phyloP scores from a whole-genome alignment of 345 rosid genomes.

The Crucihimalaya himalaica region DNA sequence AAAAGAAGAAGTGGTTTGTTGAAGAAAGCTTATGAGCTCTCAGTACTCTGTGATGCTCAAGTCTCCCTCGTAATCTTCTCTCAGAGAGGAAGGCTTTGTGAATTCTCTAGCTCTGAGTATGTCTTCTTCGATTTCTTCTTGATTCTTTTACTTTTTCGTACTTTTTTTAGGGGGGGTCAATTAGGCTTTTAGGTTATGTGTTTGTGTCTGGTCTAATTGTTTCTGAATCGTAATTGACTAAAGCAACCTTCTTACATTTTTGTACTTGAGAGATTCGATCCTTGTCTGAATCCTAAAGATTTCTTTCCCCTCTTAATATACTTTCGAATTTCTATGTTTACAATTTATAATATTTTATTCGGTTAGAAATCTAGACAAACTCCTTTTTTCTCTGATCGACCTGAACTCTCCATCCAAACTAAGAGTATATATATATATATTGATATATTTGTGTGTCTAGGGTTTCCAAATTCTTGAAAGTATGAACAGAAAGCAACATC shows the following conservation, averaged over 20 bases:
- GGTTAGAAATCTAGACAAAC: conserved; percentile 8
- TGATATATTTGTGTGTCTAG: conserved; percentile 12
- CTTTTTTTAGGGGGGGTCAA: background rate
- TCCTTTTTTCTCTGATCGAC: background rate
- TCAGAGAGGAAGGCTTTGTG: conserved; percentile 40
- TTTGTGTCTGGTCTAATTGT: conserved; percentile 29
- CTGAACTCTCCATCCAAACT: conserved; percentile 21
- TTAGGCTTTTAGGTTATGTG: conserved; percentile 15
- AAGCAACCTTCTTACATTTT: conserved; percentile 13
- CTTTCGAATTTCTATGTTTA: background rate
- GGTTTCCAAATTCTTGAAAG: conserved; percentile 38
- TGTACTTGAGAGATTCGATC: conserved; percentile 30
- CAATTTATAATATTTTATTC: background rate
- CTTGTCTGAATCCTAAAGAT: conserved; percentile 23
- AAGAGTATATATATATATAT: background rate
- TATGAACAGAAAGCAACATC: conserved; percentile 23
- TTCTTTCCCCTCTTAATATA: background rate
- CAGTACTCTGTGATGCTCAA: conserved; percentile 44
- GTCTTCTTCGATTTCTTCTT: conserved; percentile 6
- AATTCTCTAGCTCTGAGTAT: conserved; percentile 39
- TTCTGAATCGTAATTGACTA: conserved; percentile 27
- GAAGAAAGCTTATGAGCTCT: conserved; percentile 46
- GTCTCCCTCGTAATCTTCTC: conserved; percentile 39
- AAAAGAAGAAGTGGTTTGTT: conserved; percentile 42
- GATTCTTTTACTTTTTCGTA: background rate